These are phyloP conservation scores for Carex parvula DNA, from an alignment of 176 grass and related monocot species.

Conservation along the genomic window DNA sequence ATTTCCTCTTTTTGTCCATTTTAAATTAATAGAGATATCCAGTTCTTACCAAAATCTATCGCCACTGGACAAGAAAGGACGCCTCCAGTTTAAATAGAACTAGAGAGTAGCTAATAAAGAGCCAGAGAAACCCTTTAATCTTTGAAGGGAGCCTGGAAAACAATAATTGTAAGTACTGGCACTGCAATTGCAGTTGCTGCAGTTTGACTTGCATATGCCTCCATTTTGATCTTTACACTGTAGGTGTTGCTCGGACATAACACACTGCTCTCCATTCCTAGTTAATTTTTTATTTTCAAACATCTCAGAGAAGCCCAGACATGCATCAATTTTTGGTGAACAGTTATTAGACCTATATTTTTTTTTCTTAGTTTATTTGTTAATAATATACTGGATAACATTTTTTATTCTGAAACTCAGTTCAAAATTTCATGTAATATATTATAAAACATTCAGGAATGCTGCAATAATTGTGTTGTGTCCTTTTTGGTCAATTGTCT, in stretches of 20 bases:
- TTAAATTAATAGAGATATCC: background rate
- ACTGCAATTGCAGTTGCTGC: conserved; percentile 14
- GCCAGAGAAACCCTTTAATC: background rate
- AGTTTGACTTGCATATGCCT: conserved; percentile 2
- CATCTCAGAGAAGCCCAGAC: background rate
- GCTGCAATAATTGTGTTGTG: background rate
- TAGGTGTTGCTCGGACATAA: background rate
- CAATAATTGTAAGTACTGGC: conserved; percentile 21
- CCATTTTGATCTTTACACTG: background rate
- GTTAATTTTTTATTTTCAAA: background rate
- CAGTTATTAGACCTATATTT: background rate
- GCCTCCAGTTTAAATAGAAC: background rate
- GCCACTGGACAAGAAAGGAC: background rate
- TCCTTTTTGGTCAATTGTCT: background rate
- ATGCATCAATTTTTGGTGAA: background rate
- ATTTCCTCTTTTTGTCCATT: background rate
- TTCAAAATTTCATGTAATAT: background rate
- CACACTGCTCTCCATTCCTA: background rate
- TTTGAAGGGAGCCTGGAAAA: background rate
- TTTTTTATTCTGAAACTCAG: background rate
- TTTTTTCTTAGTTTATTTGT: background rate
- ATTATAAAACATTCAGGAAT: background rate
- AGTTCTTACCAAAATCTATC: background rate
- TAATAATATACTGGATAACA: background rate
- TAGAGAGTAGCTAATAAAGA: background rate